Evolutionary conservation across 257 asterid species (phyloP).

Genomic region (Przewalskia tangutica): DNA sequence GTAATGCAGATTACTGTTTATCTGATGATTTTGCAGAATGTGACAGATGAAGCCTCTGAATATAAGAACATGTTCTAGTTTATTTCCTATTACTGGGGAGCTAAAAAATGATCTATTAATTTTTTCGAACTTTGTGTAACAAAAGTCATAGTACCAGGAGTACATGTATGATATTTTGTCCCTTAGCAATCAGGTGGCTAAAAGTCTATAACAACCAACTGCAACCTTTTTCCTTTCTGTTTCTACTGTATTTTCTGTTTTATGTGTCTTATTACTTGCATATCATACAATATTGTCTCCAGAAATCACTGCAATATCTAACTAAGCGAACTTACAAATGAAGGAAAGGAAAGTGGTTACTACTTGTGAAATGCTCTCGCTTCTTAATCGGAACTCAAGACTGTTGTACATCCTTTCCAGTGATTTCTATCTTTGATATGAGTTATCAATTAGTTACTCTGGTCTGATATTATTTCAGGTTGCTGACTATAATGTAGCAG

Average conservation of each 20-base stretch:
- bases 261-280: neutral
- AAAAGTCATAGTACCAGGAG: neutral
- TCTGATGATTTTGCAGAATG: neutral
- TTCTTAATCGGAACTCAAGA: neutral
- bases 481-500: conserved; percentile 89
- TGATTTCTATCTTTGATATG: neutral
- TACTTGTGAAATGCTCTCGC: neutral
- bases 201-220: neutral
- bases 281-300: neutral
- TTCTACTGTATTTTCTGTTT: neutral
- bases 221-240: neutral
- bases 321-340: neutral
- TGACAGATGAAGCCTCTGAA: neutral
- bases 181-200: neutral
- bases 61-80: neutral
- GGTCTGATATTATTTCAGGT: conserved; percentile 39
- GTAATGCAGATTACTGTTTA: neutral
- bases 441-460: neutral
- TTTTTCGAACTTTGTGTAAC: neutral
- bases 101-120: too few species aligned
- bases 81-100: neutral
- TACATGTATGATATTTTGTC: neutral
- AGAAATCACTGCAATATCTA: neutral
- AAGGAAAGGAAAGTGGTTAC: neutral
- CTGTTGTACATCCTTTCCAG: neutral